These are phyloP conservation scores for Trifolium repens DNA, from an alignment of 306 rosid species.

Conservation along the genomic window DNA sequence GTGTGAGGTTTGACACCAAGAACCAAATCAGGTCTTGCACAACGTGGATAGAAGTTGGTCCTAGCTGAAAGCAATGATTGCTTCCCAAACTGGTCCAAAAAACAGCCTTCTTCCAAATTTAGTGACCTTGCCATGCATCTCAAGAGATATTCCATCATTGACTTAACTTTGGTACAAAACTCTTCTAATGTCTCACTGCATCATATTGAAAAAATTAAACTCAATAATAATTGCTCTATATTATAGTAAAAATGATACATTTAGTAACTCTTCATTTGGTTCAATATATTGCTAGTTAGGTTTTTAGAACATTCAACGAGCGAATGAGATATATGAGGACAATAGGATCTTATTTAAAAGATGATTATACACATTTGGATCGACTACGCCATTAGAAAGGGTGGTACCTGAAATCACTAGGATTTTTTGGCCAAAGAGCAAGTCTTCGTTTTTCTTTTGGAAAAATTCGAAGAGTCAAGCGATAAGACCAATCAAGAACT, in stretches of 20 bases:
- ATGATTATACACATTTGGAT: not conserved
- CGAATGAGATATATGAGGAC: not conserved
- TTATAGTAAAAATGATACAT: too few species aligned
- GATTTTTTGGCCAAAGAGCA: constrained; percentile 66
- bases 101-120: constrained; percentile 55
- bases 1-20: constrained; percentile 74
- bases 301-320: not conserved
- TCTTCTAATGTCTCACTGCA: constrained; percentile 51
- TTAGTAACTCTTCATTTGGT: too few species aligned
- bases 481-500: constrained; percentile 60
- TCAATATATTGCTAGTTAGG: too few species aligned
- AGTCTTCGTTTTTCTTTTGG: constrained; percentile 49
- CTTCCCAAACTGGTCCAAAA: constrained; percentile 58
- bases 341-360: not conserved
- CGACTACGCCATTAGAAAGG: constrained; percentile 4
- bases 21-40: constrained; percentile 67
- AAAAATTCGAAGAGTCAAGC: constrained; percentile 43
- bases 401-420: constrained; percentile 55
- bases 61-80: constrained; percentile 40
- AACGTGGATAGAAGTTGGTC: constrained; percentile 64
- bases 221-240: not conserved
- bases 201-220: not conserved
- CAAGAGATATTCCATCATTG: constrained; percentile 50
- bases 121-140: constrained; percentile 59
- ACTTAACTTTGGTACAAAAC: constrained; percentile 42